These are phyloP conservation scores for Fusarium buxicola DNA, from an alignment of 2,329 filamentous ascomycete genomes.

Conservation along the genomic window DNA sequence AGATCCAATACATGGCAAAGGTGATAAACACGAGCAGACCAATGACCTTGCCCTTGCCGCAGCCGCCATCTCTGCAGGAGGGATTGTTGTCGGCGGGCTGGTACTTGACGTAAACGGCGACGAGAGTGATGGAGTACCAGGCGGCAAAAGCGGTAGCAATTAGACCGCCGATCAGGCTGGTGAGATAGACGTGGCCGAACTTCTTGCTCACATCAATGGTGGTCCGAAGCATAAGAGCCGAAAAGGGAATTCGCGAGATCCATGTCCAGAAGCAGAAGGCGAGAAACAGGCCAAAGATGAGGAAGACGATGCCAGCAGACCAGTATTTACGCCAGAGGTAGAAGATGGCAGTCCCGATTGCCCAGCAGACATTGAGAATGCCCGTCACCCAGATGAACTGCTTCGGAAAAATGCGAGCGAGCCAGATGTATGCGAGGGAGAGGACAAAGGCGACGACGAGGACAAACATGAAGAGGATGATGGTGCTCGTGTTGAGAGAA, in stretches of 20 bases:
- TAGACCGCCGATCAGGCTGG: constrained; percentile 86
- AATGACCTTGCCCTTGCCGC: constrained; percentile 81
- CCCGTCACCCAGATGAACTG: constrained; percentile 94
- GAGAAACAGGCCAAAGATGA: constrained; percentile 80
- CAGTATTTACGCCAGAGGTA: constrained; percentile 83
- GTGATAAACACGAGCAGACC: constrained; percentile 88
- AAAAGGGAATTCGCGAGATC: constrained; percentile 92
- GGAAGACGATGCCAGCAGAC: constrained; percentile 87
- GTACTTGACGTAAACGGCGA: constrained; percentile 87
- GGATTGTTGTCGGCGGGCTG: constrained; percentile 70
- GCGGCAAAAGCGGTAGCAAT: constrained; percentile 80
- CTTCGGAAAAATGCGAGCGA: constrained; percentile 83
- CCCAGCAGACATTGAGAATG: constrained; percentile 86
- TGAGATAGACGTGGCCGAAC: constrained; percentile 87
- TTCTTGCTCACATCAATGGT: constrained; percentile 85
- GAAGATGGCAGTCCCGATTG: constrained; percentile 87
- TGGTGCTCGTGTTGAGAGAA: constrained; percentile 81
- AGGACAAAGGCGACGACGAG: constrained; percentile 79
- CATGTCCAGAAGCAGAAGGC: constrained; percentile 88
- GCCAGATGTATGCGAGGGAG: constrained; percentile 80
- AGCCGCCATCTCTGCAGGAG: constrained; percentile 69
- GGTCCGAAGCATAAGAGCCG: constrained; percentile 88
- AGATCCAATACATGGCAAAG: constrained; percentile 94
- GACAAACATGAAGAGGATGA: constrained; percentile 86
- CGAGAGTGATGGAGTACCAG: constrained; percentile 88